These are phyloP conservation scores for Lepidium aucheri DNA, from an alignment of 345 rosid genomes.

Conservation along the genomic window DNA sequence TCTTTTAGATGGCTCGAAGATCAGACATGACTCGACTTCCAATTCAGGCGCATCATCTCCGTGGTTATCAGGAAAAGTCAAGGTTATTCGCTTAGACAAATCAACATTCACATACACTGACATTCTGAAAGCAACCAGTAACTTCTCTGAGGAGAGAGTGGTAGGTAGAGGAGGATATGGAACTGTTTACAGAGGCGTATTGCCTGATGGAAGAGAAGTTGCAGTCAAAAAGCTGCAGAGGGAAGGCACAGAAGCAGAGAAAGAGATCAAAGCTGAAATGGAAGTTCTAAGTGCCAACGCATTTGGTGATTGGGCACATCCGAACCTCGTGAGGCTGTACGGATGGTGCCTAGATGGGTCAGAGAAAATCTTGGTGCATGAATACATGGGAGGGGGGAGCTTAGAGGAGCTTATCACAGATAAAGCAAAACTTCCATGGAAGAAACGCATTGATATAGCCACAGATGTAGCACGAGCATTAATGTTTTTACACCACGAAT, in stretches of 20 bases:
- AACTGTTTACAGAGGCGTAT: slow-evolving; percentile 64
- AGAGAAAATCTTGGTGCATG: slow-evolving; percentile 73
- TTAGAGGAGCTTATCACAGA: slow-evolving; percentile 75
- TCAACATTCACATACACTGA: slow-evolving; percentile 72
- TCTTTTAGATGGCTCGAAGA: slow-evolving; percentile 45
- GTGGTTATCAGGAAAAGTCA: slow-evolving; percentile 61
- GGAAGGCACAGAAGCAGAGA: slow-evolving; percentile 82
- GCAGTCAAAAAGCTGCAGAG: slow-evolving; percentile 89
- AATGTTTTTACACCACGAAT: slow-evolving; percentile 84
- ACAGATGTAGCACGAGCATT: slow-evolving; percentile 66
- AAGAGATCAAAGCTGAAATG: slow-evolving; percentile 85
- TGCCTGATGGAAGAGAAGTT: slow-evolving; percentile 80
- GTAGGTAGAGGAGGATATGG: slow-evolving; percentile 89
- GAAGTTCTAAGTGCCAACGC: slow-evolving; percentile 73
- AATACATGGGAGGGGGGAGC: slow-evolving; percentile 88
- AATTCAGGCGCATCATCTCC: slow-evolving; percentile 70
- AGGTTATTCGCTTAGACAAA: slow-evolving; percentile 71
- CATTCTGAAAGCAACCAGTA: slow-evolving; percentile 73
- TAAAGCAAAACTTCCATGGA: slow-evolving; percentile 51
- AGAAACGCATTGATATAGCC: slow-evolving; percentile 49
- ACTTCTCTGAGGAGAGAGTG: slow-evolving; percentile 64
- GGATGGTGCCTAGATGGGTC: slow-evolving; percentile 86
- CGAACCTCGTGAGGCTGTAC: slow-evolving; percentile 75
- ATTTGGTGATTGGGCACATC: slow-evolving; percentile 89
- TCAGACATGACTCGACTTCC: slow-evolving; percentile 40